Evolutionary conservation across 495 filamentous ascomycete genomes (phyloP).

Genomic region (Cladorrhinum samala): DNA sequence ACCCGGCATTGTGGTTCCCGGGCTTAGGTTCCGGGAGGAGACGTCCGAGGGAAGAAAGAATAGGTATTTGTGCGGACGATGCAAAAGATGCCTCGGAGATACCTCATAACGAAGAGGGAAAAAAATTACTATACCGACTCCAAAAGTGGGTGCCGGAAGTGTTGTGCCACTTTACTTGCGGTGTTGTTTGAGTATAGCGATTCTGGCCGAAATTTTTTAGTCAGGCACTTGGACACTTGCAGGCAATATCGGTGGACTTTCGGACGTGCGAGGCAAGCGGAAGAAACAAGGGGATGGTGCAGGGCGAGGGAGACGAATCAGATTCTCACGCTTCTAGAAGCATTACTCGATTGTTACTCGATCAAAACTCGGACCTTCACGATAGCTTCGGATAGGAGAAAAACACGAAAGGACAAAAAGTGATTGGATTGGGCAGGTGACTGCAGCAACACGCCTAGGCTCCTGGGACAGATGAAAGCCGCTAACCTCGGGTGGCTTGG

Average conservation of each 20-base stretch:
- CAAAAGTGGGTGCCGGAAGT: not conserved
- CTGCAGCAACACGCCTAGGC: not conserved
- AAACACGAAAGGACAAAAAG: conserved; percentile 13
- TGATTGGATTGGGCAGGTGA: not conserved
- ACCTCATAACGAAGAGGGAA: not conserved
- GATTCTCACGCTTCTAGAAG: conserved; percentile 3
- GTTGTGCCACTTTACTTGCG: too few relatives aligned
- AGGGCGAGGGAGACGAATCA: conserved; percentile 15
- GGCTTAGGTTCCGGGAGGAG: not conserved
- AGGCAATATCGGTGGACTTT: too few relatives aligned
- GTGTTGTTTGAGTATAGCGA: too few relatives aligned
- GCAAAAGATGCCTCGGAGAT: not conserved
- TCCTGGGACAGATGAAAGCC: not conserved
- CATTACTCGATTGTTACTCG: conserved; percentile 35
- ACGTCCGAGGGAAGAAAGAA: not conserved
- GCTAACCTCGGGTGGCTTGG: not conserved
- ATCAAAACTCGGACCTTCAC: conserved; percentile 26
- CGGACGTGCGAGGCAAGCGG: too few relatives aligned
- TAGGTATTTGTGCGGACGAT: too few relatives aligned
- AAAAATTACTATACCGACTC: not conserved
- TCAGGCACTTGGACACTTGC: too few relatives aligned
- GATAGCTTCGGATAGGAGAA: conserved; percentile 20
- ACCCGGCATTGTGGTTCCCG: too few relatives aligned
- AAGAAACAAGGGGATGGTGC: not conserved
- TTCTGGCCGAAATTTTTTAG: too few relatives aligned